Percentiles rank a stretch among this genome's conserved stretches.
These are phyloP conservation scores for Stylonectria norvegica DNA, from an alignment of 2,329 filamentous ascomycete species.

Conservation along the genomic window DNA sequence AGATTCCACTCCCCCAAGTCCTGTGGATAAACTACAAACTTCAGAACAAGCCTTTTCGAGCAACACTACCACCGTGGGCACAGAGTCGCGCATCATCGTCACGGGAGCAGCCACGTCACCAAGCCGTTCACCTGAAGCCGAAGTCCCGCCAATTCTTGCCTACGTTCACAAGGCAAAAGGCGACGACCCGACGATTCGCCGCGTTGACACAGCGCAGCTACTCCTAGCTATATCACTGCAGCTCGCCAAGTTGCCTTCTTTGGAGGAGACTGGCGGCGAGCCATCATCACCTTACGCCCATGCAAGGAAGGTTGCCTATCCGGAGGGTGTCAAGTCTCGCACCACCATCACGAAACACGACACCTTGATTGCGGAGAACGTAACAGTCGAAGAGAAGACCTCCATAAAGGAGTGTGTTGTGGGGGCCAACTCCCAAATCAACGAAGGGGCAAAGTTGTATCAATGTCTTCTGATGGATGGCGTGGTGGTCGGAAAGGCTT, in stretches of 20 bases:
- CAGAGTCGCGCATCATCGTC: conserved; percentile 7
- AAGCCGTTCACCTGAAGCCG: conserved; percentile 19
- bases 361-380: conserved; percentile 82
- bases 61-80: not conserved
- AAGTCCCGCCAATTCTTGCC: conserved; percentile 70
- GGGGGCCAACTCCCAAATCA: conserved; percentile 82
- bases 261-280: conserved; percentile 58
- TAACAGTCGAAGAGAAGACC: conserved; percentile 81
- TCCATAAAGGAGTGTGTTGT: conserved; percentile 92
- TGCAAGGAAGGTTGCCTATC: conserved; percentile 74
- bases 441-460: conserved; percentile 78
- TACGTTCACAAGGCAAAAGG: conserved; percentile 68
- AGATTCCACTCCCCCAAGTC: conserved; percentile 22
- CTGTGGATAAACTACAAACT: conserved; percentile 11
- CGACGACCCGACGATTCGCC: conserved; percentile 66
- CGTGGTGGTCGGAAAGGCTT: conserved; percentile 77
- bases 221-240: conserved; percentile 79
- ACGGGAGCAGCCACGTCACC: conserved; percentile 5
- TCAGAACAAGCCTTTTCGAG: conserved; percentile 2
- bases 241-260: conserved; percentile 76
- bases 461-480: conserved; percentile 92
- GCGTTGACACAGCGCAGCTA: conserved; percentile 82
- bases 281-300: conserved; percentile 73
- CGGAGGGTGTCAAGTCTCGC: conserved; percentile 73
- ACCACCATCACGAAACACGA: conserved; percentile 81